Evolutionary conservation across 2,329 filamentous ascomycete species (phyloP), one percentile per base, ranked within the genome.

Genomic region (Exophiala dermatitidis): DNA sequence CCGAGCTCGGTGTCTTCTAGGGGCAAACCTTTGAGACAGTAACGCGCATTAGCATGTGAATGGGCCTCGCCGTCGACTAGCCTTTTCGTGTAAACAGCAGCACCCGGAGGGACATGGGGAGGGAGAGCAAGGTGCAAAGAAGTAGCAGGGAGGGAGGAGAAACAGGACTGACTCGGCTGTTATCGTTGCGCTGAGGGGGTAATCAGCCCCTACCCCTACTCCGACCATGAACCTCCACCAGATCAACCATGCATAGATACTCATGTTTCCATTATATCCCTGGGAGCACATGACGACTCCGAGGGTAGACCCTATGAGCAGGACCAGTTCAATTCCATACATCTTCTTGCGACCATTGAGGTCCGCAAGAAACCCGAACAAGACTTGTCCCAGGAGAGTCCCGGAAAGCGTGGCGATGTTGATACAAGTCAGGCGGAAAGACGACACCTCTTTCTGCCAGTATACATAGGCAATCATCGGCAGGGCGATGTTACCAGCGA

Each of bases 161-260:
- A 28, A 9, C 32, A 34, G n/a, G 12, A 64, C 71, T 71, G 77
- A 85, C 72, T 86, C 84, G 0, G 83, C 78, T 0, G 82, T 84
- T 33, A 87, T 86, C 5, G 85, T 79, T 0, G 83, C 82, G 42
- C 76, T 80, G 2, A 86, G 70, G 1, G 84, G 83, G 64, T 86
- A 86, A 66, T 86, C 82, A 10, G 79, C 82, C n/a, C 82, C 81
- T 33, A 85, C 82, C 0, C 80, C 81, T 33, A 77, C 68, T 0
- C 75, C 75, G 37, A 76, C 71, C 26, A 75, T 58, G 37, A 74
- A 65, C 53, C 75, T 68, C 74, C 74, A 78, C 63, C 71, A 72
- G 26, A 75, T 65, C 32, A 78, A 57, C 71, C 73, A 73, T 0
- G 65, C 70, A 54, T 71, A 70, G 8, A 77, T 63, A 37, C 65